Base-by-base conservation (phyloP, 768 basidiomycete genomes). In the Floccularia luteovirens region DNA sequence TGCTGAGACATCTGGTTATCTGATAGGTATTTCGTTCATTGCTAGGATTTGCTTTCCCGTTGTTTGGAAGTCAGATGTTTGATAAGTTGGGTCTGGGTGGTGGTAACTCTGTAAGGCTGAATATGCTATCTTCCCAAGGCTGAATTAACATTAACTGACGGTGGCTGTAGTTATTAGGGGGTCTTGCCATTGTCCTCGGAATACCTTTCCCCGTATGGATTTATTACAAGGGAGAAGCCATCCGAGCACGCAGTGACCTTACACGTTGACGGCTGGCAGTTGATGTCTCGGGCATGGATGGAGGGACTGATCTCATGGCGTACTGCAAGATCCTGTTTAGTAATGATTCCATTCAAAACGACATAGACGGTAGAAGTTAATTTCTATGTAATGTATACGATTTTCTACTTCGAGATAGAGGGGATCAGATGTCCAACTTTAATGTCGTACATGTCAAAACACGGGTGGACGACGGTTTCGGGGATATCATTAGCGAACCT, bases 191-290 rank as follows among this genome's bases (percentile, higher is more conserved):
- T 19, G 43, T 77, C 17, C 52, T 79, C 10, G 83, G 83, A 6
- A 78, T 85, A 43, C 83, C 84, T 1, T 85, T 85, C 61, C 82
- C 84, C 1, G 57, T 84, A 1, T 85, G 72, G 72, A 67, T 87
- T 5, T 87, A 79, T 58, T 82, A 67, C 63, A 62, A 68, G 28
- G 84, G 84, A 36, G 84, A 78, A 53, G 54, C 63, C 30, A 66
- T 79, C 14, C 67, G 79, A 4, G 53, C 60, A 14, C 62, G 56
- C 28, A 76, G 72, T 12, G 27, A 28, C 14, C 27, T 28, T 14
- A 36, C 31, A 14, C 48, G 51, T 34, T 52, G 27, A 28, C 27
- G 14, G 10, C 10, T 28, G 27, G 10, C 10, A 28, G 14, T 8
- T 28, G 14, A 28, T 8, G 14, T 28, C n/a, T n/a, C n/a, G n/a